Evolutionary conservation across 2,329 filamentous ascomycete species (phyloP).

Genomic region (Fusarium annulatum): DNA sequence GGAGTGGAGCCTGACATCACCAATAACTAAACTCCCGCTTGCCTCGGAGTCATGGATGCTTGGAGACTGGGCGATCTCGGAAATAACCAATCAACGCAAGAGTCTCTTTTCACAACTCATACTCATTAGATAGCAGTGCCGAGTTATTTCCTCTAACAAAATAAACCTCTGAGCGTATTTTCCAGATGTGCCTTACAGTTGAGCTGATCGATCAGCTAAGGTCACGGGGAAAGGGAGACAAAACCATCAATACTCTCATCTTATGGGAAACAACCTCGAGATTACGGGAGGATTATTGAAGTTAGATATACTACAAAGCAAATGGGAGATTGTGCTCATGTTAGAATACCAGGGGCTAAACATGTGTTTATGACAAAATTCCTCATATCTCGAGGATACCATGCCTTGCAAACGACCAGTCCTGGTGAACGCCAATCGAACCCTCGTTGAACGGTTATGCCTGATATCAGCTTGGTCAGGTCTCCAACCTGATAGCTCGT

Average conservation of each 20-base stretch:
- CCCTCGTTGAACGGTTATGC: background rate
- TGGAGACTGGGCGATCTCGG: background rate
- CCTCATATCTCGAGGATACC: background rate
- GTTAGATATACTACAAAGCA: background rate
- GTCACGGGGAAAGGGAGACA: background rate
- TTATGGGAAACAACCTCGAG: background rate
- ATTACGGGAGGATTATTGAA: background rate
- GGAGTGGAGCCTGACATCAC: slow-evolving; percentile 37
- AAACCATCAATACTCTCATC: background rate
- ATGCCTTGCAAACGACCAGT: background rate
- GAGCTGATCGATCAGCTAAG: background rate
- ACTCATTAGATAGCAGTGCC: background rate
- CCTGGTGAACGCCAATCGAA: no score
- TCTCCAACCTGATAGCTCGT: background rate
- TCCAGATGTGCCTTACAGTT: no score
- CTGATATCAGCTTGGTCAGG: background rate
- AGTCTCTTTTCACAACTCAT: background rate
- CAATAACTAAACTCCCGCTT: background rate
- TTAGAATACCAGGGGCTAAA: background rate
- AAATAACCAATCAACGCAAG: slow-evolving; percentile 15
- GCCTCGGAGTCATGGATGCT: slow-evolving; percentile 5
- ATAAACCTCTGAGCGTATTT: background rate
- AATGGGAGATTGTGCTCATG: background rate
- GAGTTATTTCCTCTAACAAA: background rate
- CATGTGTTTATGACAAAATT: background rate